Percentiles rank a stretch among this genome's conserved stretches.
Evolutionary conservation across 2,329 filamentous ascomycete species (phyloP).

Genomic region (Xylariaceae sp.): DNA sequence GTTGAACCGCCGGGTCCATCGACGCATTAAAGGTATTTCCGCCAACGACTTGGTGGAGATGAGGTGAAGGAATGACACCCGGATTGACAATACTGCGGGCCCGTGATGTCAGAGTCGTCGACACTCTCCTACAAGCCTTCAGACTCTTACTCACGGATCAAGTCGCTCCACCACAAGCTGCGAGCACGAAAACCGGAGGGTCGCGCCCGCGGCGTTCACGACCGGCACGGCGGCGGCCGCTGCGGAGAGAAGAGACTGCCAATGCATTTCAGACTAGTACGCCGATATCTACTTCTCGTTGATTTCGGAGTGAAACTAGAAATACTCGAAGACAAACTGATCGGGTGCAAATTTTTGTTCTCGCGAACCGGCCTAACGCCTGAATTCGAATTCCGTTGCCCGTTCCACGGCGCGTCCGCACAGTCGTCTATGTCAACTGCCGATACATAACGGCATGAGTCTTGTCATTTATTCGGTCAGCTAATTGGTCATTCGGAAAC

Average conservation of each 20-base stretch:
- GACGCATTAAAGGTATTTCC: constrained; percentile 30
- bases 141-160: constrained; percentile 25
- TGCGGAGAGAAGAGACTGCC: constrained; percentile 22
- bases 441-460: too few species aligned
- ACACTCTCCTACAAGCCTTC: neutral
- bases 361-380: too few species aligned
- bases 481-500: too few species aligned
- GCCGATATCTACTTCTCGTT: too few species aligned
- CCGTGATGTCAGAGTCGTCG: constrained; percentile 7
- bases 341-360: too few species aligned
- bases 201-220: constrained; percentile 23
- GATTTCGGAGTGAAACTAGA: too few species aligned
- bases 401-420: too few species aligned
- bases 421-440: too few species aligned
- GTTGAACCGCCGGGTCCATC: constrained; percentile 25
- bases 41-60: constrained; percentile 31
- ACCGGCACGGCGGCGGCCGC: constrained; percentile 19
- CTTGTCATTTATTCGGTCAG: too few species aligned
- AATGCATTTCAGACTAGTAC: constrained; percentile 18
- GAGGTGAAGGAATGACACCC: constrained; percentile 26
- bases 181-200: constrained; percentile 31
- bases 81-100: constrained; percentile 26
- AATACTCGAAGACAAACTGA: too few species aligned
- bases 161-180: constrained; percentile 31
- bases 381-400: too few species aligned